A percentile compares a stretch with the other conserved stretches of the same genome.
phyloP scores from a whole-genome alignment of 345 rosid genomes.

The Linum tenue region DNA sequence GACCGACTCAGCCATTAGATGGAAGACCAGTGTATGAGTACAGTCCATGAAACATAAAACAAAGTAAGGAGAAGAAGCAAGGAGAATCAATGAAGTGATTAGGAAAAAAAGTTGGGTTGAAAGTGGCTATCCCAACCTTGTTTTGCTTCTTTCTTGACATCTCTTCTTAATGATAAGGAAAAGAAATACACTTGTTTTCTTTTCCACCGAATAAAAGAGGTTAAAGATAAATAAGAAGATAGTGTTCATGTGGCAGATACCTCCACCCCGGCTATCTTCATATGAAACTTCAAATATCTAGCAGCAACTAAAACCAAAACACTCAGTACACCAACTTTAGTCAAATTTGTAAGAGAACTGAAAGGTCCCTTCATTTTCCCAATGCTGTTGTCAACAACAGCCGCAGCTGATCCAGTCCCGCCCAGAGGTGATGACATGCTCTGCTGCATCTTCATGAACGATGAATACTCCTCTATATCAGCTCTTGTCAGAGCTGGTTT shows the following conservation, averaged over 20 bases:
- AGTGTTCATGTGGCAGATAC: neutral
- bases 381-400: neutral
- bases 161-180: too few species aligned
- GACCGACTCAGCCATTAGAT: neutral
- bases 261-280: neutral
- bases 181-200: too few species aligned
- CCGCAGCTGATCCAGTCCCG: neutral
- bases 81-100: neutral
- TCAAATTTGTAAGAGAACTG: neutral
- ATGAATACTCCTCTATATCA: slow-evolving; percentile 53
- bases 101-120: too few species aligned
- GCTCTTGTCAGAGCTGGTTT: slow-evolving; percentile 65
- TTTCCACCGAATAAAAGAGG: too few species aligned
- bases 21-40: neutral
- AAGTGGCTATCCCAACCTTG: too few species aligned
- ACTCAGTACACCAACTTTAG: neutral
- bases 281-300: neutral
- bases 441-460: slow-evolving; percentile 20
- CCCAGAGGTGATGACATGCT: neutral
- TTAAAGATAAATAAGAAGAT: too few species aligned
- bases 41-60: too few species aligned
- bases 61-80: too few species aligned
- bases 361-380: neutral
- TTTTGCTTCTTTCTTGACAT: too few species aligned
- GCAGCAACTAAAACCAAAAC: neutral